Evolutionary conservation across 306 rosid genomes (phyloP), one percentile per base, ranked within the genome.

Genomic region (Coriaria nepalensis): DNA sequence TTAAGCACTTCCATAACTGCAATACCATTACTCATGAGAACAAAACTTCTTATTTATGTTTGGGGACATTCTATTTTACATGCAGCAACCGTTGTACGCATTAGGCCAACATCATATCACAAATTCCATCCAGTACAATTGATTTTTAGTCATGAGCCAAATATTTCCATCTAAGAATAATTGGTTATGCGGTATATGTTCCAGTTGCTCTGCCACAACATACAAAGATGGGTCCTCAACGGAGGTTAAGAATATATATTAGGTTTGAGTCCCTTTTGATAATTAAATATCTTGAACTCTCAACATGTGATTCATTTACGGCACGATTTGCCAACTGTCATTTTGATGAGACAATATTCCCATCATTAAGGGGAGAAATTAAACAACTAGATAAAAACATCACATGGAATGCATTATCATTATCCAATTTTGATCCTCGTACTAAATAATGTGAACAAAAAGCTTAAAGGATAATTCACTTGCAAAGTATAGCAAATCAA

Each of bases 241-340:
- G 5, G 0, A 13, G 4, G 8, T 2, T 54, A 5, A 2, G 57
- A 36, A 36, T 15, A 6, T 56, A 35, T 45, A 12, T 56, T 36
- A 8, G 36, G 0, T 56, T 9, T 56, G 52, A 57, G 4, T 55
- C 11, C 13, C 7, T 8, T 2, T 57, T 13, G 4, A n/a, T 57
- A 0, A 45, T 37, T 7, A 0, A 33, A 35, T 55, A 55, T 6
- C 11, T 43, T 1, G 51, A 55, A 35, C 14, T 14, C 42, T 6
- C 33, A 9, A 43, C 35, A 4, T 6, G 4, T 45, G 66, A 60
- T 35, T 9, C 7, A 2, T 49, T 52, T 32, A 61, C 6, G 0
- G 11, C 60, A 35, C n/a, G 11, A 9, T 61, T 61, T 51, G 47
- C 13, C 0, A 10, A 61, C 44, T 52, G 8, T 45, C n/a, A 61